Evolutionary conservation across 176 grass and related monocot genomes (phyloP).

Genomic region (Paspalum vaginatum): DNA sequence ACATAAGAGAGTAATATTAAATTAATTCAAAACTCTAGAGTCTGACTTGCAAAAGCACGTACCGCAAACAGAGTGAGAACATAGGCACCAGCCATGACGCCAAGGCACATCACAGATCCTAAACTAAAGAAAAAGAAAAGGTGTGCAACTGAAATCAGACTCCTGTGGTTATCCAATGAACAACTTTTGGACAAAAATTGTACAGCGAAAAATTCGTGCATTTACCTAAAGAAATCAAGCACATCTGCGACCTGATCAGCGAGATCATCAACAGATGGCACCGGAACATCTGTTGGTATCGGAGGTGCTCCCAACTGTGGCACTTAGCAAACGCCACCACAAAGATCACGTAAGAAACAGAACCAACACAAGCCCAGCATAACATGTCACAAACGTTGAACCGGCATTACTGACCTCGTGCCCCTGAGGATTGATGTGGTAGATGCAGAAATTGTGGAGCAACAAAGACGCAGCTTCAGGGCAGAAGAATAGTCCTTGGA

Average conservation of each 20-base stretch:
- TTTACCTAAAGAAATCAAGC: constrained; percentile 88
- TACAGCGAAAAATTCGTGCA: background rate
- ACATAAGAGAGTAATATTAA: background rate
- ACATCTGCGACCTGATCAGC: constrained; percentile 80
- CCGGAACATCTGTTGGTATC: constrained; percentile 54
- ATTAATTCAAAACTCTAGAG: background rate
- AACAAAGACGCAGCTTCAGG: constrained; percentile 68
- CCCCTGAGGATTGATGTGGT: constrained; percentile 84
- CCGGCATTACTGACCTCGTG: constrained; percentile 67
- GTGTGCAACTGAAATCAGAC: background rate
- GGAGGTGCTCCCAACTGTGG: constrained; percentile 78
- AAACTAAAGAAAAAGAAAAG: constrained; percentile 48
- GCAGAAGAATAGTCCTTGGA: constrained; percentile 85
- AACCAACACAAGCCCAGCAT: constrained; percentile 1
- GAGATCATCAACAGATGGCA: constrained; percentile 69
- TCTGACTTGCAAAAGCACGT: constrained; percentile 23
- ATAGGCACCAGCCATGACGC: constrained; percentile 89
- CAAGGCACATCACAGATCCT: constrained; percentile 89
- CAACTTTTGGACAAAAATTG: background rate
- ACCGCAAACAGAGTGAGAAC: constrained; percentile 91
- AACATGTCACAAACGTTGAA: background rate
- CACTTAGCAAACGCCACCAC: constrained; percentile 26
- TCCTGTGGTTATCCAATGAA: background rate
- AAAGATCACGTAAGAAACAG: constrained; percentile 26
- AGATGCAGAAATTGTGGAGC: constrained; percentile 87